phyloP scores from a whole-genome alignment of 1,284 basidiomycete species.

The Apiotrichum montevideense region DNA sequence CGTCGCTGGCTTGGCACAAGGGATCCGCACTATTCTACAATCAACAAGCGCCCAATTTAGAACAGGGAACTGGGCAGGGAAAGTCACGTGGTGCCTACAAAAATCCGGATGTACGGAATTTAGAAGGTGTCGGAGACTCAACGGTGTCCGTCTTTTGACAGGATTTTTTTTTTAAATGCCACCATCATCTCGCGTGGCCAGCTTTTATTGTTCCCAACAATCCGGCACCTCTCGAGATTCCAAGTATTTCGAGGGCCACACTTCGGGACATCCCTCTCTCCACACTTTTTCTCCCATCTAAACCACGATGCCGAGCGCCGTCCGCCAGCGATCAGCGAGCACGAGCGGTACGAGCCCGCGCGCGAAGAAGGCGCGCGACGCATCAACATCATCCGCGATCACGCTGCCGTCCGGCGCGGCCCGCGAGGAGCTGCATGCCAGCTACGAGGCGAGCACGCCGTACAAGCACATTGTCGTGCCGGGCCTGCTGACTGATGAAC shows the following conservation, averaged over 20 bases:
- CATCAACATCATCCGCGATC: constrained; percentile 19
- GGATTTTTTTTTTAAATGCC: no score
- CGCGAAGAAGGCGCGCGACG: constrained; percentile 25
- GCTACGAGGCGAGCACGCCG: constrained; percentile 61
- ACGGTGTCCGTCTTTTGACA: no score
- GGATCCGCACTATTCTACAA: no score
- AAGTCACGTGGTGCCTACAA: no score
- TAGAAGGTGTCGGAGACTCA: no score
- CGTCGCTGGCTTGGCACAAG: no score
- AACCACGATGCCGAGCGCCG: constrained; percentile 25
- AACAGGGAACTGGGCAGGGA: no score
- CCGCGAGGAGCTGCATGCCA: constrained; percentile 28
- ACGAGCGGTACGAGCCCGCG: not conserved
- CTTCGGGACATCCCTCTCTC: not conserved
- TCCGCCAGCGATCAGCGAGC: constrained; percentile 23
- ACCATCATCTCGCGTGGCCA: not conserved
- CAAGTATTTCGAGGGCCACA: no score
- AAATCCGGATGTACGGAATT: no score
- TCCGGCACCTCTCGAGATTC: no score
- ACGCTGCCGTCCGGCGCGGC: constrained; percentile 20
- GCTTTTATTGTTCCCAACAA: not conserved
- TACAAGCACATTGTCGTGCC: constrained; percentile 81
- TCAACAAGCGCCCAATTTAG: no score
- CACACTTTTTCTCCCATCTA: not conserved
- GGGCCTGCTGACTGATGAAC: constrained; percentile 75